Evolutionary conservation across 2,329 filamentous ascomycete genomes (phyloP).

Genomic region (Cladosporium cucumerinum): DNA sequence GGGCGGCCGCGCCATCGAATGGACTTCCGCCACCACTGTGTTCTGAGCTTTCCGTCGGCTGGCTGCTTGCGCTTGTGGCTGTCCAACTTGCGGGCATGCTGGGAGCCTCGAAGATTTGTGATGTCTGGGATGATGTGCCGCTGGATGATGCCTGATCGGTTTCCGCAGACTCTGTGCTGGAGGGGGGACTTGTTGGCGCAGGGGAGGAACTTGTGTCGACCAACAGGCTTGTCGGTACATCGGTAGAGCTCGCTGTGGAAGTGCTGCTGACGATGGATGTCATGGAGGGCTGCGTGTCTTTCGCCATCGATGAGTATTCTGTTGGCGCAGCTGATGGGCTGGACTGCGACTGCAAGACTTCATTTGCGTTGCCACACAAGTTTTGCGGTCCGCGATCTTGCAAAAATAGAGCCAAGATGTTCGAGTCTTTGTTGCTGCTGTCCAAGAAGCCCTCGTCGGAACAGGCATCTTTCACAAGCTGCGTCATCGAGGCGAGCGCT

Average conservation of each 20-base stretch:
- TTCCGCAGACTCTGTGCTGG: not conserved
- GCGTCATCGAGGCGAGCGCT: conserved; percentile 37
- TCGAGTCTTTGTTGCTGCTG: conserved; percentile 33
- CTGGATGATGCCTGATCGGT: not conserved
- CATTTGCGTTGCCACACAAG: conserved; percentile 39
- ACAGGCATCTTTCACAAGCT: conserved; percentile 36
- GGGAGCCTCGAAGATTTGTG: conserved; percentile 11
- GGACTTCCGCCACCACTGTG: conserved; percentile 45
- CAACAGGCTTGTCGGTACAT: conserved; percentile 19
- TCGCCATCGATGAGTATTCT: conserved; percentile 6
- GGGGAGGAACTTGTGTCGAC: conserved; percentile 22
- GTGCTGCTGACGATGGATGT: conserved; percentile 15
- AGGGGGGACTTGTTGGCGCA: not conserved
- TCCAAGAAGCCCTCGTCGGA: conserved; percentile 26
- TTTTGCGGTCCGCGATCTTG: conserved; percentile 37
- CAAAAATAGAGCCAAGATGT: conserved; percentile 44
- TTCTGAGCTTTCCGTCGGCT: conserved; percentile 33
- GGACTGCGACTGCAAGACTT: conserved; percentile 18
- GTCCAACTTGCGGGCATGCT: conserved; percentile 20
- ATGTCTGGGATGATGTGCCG: not conserved
- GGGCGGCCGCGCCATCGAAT: conserved; percentile 36
- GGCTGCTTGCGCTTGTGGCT: conserved; percentile 20
- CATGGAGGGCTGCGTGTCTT: conserved; percentile 13
- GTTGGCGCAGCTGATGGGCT: conserved; percentile 15
- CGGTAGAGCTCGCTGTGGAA: conserved; percentile 21